A percentile compares a stretch with the other conserved stretches of the same genome.
Conservation (phyloP, 768 basidiomycete species). For the Vararia minispora region DNA sequence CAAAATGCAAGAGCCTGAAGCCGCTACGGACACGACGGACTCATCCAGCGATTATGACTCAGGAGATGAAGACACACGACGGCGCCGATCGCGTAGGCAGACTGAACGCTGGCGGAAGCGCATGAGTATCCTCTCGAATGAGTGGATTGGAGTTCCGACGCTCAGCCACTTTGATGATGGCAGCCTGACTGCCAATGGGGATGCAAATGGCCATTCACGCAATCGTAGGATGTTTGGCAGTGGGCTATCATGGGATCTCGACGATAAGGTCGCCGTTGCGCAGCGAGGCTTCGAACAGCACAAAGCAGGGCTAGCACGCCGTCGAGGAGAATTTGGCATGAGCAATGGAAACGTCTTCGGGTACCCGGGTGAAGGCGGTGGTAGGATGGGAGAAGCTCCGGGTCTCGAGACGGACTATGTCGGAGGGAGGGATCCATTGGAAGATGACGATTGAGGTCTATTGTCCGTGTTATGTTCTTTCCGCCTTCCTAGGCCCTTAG, state of each 20-base stretch:
- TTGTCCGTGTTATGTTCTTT: too few relatives aligned
- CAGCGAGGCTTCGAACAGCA: too few relatives aligned
- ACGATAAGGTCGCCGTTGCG: too few relatives aligned
- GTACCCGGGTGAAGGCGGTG: too few relatives aligned
- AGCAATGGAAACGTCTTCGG: too few relatives aligned
- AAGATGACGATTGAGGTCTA: too few relatives aligned
- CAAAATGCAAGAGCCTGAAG: conserved; percentile 17
- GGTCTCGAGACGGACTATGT: too few relatives aligned
- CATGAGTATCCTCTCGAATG: conserved; percentile 60
- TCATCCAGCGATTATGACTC: conserved; percentile 20
- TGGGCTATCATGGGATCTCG: conserved; percentile 12
- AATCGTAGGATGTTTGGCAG: conserved; percentile 11
- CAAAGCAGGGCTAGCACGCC: too few relatives aligned
- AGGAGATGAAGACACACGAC: conserved; percentile 16
- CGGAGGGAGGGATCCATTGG: too few relatives aligned
- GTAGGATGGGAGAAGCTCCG: too few relatives aligned
- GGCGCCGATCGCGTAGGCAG: conserved; percentile 16
- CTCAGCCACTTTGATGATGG: conserved; percentile 31
- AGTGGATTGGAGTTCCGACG: conserved; percentile 39
- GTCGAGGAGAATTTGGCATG: too few relatives aligned
- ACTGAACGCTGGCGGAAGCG: conserved; percentile 32
- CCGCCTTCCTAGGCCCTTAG: too few relatives aligned
- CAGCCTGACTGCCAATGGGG: conserved; percentile 20
- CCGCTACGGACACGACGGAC: conserved; percentile 17
- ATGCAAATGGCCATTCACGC: conserved; percentile 7